A percentile compares a stretch with the other conserved stretches of the same genome.
These are phyloP conservation scores for Astragalus glycyphyllos DNA, from an alignment of 306 rosid species.

Conservation along the genomic window DNA sequence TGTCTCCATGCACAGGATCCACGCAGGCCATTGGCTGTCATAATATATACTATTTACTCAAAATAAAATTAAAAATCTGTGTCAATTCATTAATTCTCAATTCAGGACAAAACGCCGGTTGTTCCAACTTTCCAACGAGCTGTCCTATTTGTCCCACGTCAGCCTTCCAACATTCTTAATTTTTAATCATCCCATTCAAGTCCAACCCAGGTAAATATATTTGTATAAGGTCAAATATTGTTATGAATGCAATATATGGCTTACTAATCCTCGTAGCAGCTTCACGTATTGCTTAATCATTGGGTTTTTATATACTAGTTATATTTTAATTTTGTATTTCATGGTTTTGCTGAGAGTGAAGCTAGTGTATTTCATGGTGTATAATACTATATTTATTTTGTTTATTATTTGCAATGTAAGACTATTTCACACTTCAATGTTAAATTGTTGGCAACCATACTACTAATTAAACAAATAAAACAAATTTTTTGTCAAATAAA, in stretches of 20 bases:
- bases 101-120: conserved; percentile 2
- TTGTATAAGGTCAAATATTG: conserved; percentile 38
- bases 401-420: too few relatives aligned
- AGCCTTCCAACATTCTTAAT: conserved; percentile 20
- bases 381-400: too few relatives aligned
- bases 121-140: conserved; percentile 16
- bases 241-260: background rate
- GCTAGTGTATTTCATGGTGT: too few relatives aligned
- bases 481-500: too few relatives aligned
- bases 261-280: background rate
- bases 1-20: conserved; percentile 32
- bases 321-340: too few relatives aligned
- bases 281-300: conserved; percentile 1
- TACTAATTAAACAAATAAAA: too few relatives aligned
- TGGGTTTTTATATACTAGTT: too few relatives aligned
- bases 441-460: too few relatives aligned
- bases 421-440: too few relatives aligned
- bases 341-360: too few relatives aligned
- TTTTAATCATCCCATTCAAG: conserved; percentile 12
- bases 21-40: background rate
- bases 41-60: background rate
- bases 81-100: background rate
- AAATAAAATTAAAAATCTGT: background rate
- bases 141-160: conserved; percentile 14
- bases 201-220: background rate